phyloP scores from a whole-genome alignment of 2,329 filamentous ascomycete genomes.

The Proliferodiscus dingleyae region DNA sequence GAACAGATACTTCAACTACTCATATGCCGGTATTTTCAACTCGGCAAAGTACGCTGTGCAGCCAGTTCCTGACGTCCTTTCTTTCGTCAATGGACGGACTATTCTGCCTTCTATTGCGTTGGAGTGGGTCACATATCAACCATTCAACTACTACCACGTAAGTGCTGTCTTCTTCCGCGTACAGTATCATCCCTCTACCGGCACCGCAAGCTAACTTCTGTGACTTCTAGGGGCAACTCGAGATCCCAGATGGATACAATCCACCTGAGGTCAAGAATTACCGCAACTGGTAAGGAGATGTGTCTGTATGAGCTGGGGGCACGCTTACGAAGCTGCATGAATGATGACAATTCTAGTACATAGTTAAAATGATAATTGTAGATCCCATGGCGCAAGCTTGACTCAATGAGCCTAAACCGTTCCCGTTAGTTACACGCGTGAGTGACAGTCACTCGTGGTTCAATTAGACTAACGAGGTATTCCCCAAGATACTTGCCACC shows the following conservation, averaged over 20 bases:
- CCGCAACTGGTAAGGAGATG: conserved; percentile 1
- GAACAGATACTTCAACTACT: conserved; percentile 40
- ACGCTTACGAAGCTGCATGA: neutral
- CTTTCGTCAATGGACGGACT: conserved; percentile 26
- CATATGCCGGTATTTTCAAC: conserved; percentile 39
- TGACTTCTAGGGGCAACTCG: conserved; percentile 2
- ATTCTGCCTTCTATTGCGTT: conserved; percentile 28
- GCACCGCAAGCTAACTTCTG: conserved; percentile 17
- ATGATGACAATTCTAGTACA: conserved; percentile 3
- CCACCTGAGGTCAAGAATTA: conserved; percentile 3
- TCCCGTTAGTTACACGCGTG: too few relatives aligned
- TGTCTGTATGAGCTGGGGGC: conserved; percentile 1
- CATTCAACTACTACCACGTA: conserved; percentile 27
- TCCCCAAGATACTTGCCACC: too few relatives aligned
- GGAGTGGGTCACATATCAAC: conserved; percentile 23
- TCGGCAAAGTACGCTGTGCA: conserved; percentile 28
- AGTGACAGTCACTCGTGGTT: too few relatives aligned
- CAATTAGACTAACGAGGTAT: too few relatives aligned
- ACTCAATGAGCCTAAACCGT: too few relatives aligned
- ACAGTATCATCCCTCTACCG: too few relatives aligned
- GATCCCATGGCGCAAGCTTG: too few relatives aligned
- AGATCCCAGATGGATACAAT: conserved; percentile 13
- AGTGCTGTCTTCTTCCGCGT: conserved; percentile 8
- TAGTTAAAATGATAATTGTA: too few relatives aligned
- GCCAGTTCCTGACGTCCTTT: conserved; percentile 32